Conservation (phyloP, 1,284 basidiomycete species). For the Sparassis latifolia region DNA sequence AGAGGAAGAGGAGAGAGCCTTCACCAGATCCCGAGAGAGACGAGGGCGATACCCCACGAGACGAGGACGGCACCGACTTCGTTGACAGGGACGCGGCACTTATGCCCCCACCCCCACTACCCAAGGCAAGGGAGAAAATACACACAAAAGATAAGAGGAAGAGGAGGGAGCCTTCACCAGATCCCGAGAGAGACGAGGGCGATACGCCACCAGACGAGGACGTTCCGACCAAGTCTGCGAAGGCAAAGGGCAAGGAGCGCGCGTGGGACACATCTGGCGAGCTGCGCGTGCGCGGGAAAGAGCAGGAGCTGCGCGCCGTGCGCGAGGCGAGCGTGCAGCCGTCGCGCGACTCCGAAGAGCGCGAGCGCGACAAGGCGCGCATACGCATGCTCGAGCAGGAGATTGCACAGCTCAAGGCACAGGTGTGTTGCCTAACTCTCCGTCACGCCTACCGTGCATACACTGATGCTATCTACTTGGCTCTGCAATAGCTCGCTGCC, state of each 20-base stretch:
- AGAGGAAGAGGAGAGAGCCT: background rate
- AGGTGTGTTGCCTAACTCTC: slow-evolving; percentile 36
- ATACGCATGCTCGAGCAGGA: slow-evolving; percentile 66
- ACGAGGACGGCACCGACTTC: no score
- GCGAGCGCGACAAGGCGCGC: slow-evolving; percentile 50
- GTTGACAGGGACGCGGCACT: no score
- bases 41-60: background rate
- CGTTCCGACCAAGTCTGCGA: slow-evolving; percentile 1
- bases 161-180: background rate
- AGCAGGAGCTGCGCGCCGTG: slow-evolving; percentile 49
- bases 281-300: slow-evolving; percentile 47
- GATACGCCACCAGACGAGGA: background rate
- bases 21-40: background rate
- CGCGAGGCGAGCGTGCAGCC: slow-evolving; percentile 42
- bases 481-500: background rate
- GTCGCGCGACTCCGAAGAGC: slow-evolving; percentile 33
- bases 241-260: slow-evolving; percentile 47
- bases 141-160: background rate
- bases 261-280: slow-evolving; percentile 39
- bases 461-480: background rate
- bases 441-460: no score
- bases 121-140: background rate
- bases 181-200: background rate
- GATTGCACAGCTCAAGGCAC: slow-evolving; percentile 49
- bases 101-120: no score